Percentiles rank a stretch among this genome's conserved stretches.
Conservation (phyloP, 2,329 filamentous ascomycete genomes). For the Verticillium tricorpus region DNA sequence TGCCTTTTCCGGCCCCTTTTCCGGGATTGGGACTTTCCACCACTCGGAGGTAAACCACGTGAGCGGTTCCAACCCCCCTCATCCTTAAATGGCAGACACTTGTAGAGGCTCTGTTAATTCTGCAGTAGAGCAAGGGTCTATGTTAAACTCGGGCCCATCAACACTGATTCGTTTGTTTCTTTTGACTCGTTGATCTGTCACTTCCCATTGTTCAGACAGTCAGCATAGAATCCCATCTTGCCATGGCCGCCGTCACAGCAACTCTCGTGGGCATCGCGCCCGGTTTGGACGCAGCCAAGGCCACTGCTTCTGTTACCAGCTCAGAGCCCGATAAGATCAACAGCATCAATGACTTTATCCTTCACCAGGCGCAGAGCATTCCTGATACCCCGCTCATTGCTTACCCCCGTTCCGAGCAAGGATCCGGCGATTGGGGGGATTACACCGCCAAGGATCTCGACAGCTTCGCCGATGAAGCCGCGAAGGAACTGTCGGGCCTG, state of each 20-base stretch:
- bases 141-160: neutral
- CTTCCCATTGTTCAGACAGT: neutral
- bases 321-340: slow-evolving; percentile 11
- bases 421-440: slow-evolving; percentile 15
- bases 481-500: slow-evolving; percentile 7
- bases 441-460: slow-evolving; percentile 19
- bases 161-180: neutral
- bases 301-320: neutral
- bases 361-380: slow-evolving; percentile 14
- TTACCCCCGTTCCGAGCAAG: slow-evolving; percentile 15
- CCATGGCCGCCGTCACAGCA: slow-evolving; percentile 10
- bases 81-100: neutral
- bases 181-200: neutral
- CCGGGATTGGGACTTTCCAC: neutral
- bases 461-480: slow-evolving; percentile 17
- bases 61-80: neutral
- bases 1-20: neutral
- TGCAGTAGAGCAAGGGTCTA: neutral
- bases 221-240: neutral
- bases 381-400: slow-evolving; percentile 17
- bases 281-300: slow-evolving; percentile 1
- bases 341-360: slow-evolving; percentile 17
- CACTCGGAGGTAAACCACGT: neutral
- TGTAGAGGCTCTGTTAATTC: neutral
- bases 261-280: slow-evolving; percentile 4